phyloP scores from a whole-genome alignment of 768 basidiomycete species.

The Suillus americanus region DNA sequence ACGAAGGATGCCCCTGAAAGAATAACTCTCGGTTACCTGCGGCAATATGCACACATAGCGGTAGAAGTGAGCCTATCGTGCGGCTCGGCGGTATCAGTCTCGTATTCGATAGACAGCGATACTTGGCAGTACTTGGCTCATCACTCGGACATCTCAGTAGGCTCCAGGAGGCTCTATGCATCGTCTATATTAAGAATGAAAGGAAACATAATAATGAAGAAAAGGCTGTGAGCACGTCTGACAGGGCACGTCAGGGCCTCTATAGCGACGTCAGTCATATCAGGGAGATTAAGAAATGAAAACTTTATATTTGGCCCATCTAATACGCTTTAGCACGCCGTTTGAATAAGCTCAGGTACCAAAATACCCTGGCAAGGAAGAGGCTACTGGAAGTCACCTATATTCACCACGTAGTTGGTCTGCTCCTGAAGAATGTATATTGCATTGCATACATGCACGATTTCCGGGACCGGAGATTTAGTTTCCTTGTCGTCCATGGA shows the following conservation, averaged over 20 bases:
- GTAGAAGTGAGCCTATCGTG: background rate
- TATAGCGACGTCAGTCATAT: background rate
- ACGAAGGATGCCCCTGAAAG: constrained; percentile 43
- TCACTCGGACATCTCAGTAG: too few species aligned
- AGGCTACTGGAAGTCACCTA: background rate
- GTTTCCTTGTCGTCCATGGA: background rate
- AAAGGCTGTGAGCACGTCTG: background rate
- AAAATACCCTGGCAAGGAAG: background rate
- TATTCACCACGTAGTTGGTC: background rate
- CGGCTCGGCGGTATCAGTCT: background rate
- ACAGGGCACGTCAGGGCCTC: background rate
- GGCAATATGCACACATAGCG: constrained; percentile 9
- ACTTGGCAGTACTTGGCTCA: background rate
- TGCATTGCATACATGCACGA: background rate
- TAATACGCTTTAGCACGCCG: background rate
- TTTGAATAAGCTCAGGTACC: background rate
- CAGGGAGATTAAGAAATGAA: background rate
- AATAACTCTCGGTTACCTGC: constrained; percentile 47
- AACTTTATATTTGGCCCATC: background rate
- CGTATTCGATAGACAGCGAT: background rate
- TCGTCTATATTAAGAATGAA: too few species aligned
- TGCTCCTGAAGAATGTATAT: background rate
- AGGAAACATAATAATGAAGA: background rate
- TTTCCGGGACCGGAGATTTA: background rate
- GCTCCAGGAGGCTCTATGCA: background rate